A percentile compares a stretch with the other conserved stretches of the same genome.
These are phyloP conservation scores for Phytophthora podocarpi DNA, from an alignment of 352 stramenopile genomes.

Conservation along the genomic window DNA sequence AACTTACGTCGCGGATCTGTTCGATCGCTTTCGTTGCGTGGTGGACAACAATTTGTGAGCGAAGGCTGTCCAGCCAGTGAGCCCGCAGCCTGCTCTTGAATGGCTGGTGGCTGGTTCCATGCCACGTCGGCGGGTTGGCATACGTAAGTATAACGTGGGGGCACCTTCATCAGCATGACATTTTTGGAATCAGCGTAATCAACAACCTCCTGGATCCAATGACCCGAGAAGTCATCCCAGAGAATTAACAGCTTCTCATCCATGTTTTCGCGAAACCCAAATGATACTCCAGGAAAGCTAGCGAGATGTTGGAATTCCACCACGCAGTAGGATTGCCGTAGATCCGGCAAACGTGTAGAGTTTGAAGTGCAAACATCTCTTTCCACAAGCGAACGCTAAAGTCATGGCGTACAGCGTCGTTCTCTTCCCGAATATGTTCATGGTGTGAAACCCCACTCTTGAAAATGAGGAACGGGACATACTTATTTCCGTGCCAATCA, in stretches of 20 bases:
- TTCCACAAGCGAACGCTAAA: slow-evolving; percentile 9
- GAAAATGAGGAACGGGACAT: neutral
- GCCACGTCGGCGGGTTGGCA: slow-evolving; percentile 6
- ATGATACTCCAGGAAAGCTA: neutral
- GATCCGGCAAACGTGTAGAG: too few species aligned
- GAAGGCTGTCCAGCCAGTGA: neutral
- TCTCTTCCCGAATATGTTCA: neutral
- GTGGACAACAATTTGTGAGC: neutral
- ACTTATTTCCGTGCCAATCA: slow-evolving; percentile 1
- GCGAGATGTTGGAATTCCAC: neutral
- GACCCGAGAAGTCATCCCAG: slow-evolving; percentile 1
- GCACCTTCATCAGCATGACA: neutral
- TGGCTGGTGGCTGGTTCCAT: slow-evolving; percentile 11
- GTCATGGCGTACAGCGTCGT: neutral
- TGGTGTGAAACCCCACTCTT: neutral
- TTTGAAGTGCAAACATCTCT: slow-evolving; percentile 8
- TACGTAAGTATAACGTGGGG: too few species aligned
- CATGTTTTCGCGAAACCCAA: neutral
- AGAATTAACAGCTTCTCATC: neutral
- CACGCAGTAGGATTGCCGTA: slow-evolving; percentile 6
- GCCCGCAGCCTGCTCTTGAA: neutral
- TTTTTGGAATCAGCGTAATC: neutral
- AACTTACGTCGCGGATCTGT: neutral
- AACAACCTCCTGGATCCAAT: neutral
- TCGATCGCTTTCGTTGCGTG: neutral